phyloP scores from a whole-genome alignment of 2,329 filamentous ascomycete species.

The Aspergillus ochraceus region DNA sequence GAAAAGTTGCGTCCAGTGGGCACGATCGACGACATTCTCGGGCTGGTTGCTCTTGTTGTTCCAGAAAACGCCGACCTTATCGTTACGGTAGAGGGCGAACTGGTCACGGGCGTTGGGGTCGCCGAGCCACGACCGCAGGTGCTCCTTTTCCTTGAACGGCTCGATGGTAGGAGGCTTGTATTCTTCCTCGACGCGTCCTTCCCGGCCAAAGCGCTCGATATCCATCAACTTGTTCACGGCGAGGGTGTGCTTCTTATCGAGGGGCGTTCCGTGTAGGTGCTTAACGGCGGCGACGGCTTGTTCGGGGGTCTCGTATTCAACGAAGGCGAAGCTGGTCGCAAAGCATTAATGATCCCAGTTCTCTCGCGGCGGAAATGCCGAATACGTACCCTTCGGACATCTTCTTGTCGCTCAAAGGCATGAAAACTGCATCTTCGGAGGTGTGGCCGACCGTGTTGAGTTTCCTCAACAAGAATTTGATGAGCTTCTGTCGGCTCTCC shows the following conservation, averaged over 20 bases:
- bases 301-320: conserved; percentile 88
- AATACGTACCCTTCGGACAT: conserved; percentile 76
- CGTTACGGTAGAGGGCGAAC: conserved; percentile 89
- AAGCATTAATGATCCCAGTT: background rate
- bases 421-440: conserved; percentile 83
- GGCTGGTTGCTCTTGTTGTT: conserved; percentile 93
- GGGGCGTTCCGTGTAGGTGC: conserved; percentile 77
- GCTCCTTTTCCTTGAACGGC: conserved; percentile 87
- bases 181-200: conserved; percentile 89
- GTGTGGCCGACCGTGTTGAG: conserved; percentile 81
- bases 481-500: conserved; percentile 87
- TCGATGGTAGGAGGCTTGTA: conserved; percentile 81
- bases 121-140: conserved; percentile 88
- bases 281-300: conserved; percentile 89
- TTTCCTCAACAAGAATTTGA: conserved; percentile 96
- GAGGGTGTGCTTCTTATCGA: conserved; percentile 96
- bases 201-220: conserved; percentile 91
- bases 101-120: conserved; percentile 90
- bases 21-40: conserved; percentile 85
- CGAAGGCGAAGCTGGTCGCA: conserved; percentile 78
- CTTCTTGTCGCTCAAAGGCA: conserved; percentile 87
- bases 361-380: background rate
- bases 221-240: conserved; percentile 98
- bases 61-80: conserved; percentile 94
- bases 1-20: conserved; percentile 97